A percentile compares a stretch with the other conserved stretches of the same genome.
Evolutionary conservation across 176 grass and related monocot species (phyloP).

Genomic region (Zizania latifolia): DNA sequence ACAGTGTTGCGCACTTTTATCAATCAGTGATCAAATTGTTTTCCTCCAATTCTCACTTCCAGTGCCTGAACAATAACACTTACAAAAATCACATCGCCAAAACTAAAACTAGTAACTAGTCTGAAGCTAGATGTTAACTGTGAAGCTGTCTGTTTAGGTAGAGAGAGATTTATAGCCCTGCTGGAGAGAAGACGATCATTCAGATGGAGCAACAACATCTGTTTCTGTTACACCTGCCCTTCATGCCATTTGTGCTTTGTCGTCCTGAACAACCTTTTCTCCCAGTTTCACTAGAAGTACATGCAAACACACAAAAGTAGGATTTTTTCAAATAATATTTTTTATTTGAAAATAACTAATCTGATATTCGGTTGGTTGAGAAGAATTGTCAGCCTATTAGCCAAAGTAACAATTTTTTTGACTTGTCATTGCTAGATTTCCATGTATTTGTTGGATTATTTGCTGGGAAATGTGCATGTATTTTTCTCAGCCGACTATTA

Average conservation of each 20-base stretch:
- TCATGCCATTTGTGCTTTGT: slow-evolving; percentile 11
- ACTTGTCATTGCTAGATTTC: too few species aligned
- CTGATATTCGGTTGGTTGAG: too few species aligned
- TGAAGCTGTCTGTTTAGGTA: background rate
- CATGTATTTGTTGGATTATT: too few species aligned
- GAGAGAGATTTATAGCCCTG: background rate
- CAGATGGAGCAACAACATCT: background rate
- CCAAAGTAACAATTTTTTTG: too few species aligned
- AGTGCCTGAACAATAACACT: background rate
- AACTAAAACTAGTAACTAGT: background rate
- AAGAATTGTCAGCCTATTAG: too few species aligned
- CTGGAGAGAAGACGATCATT: slow-evolving; percentile 4
- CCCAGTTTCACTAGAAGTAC: background rate
- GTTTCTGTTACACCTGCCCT: slow-evolving; percentile 18
- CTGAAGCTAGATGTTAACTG: background rate
- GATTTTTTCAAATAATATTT: too few species aligned
- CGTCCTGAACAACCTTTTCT: background rate
- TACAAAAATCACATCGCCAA: background rate
- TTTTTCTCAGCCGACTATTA: too few species aligned
- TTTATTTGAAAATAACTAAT: too few species aligned
- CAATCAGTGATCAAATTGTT: slow-evolving; percentile 15
- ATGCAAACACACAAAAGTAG: too few species aligned
- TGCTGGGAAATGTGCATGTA: too few species aligned
- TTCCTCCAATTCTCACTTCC: slow-evolving; percentile 47
- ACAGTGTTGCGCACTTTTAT: background rate